These are phyloP conservation scores for Monilinia polystroma DNA, from an alignment of 2,329 filamentous ascomycete species.

Conservation along the genomic window DNA sequence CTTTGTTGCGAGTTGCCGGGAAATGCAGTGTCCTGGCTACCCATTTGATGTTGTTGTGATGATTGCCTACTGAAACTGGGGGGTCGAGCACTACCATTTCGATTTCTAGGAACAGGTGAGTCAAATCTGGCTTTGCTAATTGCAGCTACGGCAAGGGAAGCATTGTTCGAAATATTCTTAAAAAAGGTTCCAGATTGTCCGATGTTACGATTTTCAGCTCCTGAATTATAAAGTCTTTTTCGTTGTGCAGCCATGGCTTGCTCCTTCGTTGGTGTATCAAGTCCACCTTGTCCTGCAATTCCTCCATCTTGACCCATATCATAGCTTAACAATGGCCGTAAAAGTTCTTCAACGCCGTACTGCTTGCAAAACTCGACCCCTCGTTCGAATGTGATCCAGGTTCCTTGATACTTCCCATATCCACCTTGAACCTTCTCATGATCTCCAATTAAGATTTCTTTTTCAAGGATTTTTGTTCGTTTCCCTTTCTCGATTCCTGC, in stretches of 20 bases:
- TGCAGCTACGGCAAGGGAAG: conserved; percentile 88
- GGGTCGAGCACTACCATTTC: conserved; percentile 59
- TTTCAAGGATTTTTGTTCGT: conserved; percentile 95
- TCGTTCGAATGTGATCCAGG: conserved; percentile 93
- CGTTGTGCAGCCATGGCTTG: conserved; percentile 95
- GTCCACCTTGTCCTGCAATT: conserved; percentile 66
- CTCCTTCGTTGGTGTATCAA: conserved; percentile 97
- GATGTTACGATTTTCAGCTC: conserved; percentile 65
- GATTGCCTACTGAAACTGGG: conserved; percentile 71
- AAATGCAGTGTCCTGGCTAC: conserved; percentile 62
- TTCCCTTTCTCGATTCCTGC: conserved; percentile 97
- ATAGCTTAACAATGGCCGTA: conserved; percentile 74
- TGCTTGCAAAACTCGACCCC: conserved; percentile 88
- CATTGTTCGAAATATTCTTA: conserved; percentile 91
- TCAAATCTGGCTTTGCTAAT: conserved; percentile 96
- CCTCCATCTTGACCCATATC: conserved; percentile 77
- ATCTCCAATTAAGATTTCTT: conserved; percentile 93
- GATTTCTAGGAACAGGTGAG: conserved; percentile 71
- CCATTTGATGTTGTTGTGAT: conserved; percentile 65
- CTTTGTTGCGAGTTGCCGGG: conserved; percentile 82
- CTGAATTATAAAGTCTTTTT: conserved; percentile 84
- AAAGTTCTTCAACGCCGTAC: conserved; percentile 72
- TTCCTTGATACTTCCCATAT: conserved; percentile 98
- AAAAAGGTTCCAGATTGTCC: conserved; percentile 85
- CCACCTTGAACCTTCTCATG: conserved; percentile 98